Evolutionary conservation across 345 rosid genomes (phyloP), one percentile per base, ranked within the genome.

Genomic region (Citrus unshiu): DNA sequence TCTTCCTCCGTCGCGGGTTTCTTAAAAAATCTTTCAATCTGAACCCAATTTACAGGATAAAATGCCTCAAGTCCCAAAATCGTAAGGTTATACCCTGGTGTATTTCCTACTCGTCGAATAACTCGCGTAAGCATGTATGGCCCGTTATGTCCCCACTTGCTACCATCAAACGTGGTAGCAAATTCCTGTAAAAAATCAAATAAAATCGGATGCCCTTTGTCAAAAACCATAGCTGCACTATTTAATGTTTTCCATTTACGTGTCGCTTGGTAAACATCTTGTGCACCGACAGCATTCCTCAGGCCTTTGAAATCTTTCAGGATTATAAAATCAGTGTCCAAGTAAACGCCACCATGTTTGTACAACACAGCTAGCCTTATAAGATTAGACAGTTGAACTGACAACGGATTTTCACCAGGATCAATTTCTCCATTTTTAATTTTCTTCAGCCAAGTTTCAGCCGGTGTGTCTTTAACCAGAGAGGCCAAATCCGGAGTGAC

Each of bases 261-360:
- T 0, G 93, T 83, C 6, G 56, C 85, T 4, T 54, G n/a, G 77
- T 89, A 81, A 0, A 84, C 72, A 22, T 87, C 84, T 43, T 89
- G 94, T 35, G 94, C 92, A 39, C 91, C 96, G 37, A 92, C 81
- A 21, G 90, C 83, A 57, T 92, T 94, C 75, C 87, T 83, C 43
- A 91, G 60, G 22, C 78, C 74, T 12, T 40, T 59, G 67, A 91
- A 86, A 7, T 90, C 86, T 74, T 86, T 90, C 3, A 90, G 85
- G 70, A 92, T 86, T 46, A 94, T 84, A 85, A 92, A 86, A 70
- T 90, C 98, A 0, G 92, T 88, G 80, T 94, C 98, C 56, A 92
- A 34, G 82, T 91, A 94, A 68, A 84, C 87, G 39, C 95, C 98
- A 65, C 98, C 98, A 60, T 84, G 90, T 70, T 83, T 91, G 84